phyloP scores from a whole-genome alignment of 2,329 filamentous ascomycete species.

The Nigrospora oryzae region DNA sequence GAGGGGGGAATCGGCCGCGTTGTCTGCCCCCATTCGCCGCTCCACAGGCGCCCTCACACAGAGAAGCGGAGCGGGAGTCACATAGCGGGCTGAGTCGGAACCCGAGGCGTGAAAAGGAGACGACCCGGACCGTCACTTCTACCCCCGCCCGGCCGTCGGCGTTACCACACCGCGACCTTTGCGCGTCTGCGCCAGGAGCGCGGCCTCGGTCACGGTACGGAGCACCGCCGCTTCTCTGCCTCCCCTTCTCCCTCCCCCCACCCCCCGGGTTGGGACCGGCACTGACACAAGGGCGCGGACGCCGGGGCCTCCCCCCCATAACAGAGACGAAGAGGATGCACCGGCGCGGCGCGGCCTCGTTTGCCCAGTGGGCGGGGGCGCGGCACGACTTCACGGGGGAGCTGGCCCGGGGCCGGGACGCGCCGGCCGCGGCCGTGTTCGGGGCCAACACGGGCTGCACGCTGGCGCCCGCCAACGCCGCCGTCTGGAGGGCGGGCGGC shows the following conservation, averaged over 20 bases:
- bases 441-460: constrained; percentile 32
- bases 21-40: no score
- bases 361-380: constrained; percentile 26
- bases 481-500: constrained; percentile 20
- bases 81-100: no score
- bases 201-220: constrained; percentile 13
- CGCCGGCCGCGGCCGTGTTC: constrained; percentile 23
- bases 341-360: constrained; percentile 24
- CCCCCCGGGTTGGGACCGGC: no score
- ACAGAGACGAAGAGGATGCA: constrained; percentile 11
- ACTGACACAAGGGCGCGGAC: no score
- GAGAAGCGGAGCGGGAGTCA: no score
- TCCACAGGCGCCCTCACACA: no score
- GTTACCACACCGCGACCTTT: constrained; percentile 17
- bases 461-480: constrained; percentile 28
- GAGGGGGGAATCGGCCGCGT: no score
- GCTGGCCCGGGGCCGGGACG: constrained; percentile 20
- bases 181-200: constrained; percentile 26
- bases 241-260: not conserved
- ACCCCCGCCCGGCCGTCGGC: no score
- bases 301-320: no score
- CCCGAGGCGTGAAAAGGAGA: no score
- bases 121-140: no score
- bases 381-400: constrained; percentile 27
- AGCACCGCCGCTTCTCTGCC: no score